Evolutionary conservation across 208 protist species (phyloP), one percentile per base, ranked within the genome.

Genomic region (Trypanosomatidae sp.): DNA sequence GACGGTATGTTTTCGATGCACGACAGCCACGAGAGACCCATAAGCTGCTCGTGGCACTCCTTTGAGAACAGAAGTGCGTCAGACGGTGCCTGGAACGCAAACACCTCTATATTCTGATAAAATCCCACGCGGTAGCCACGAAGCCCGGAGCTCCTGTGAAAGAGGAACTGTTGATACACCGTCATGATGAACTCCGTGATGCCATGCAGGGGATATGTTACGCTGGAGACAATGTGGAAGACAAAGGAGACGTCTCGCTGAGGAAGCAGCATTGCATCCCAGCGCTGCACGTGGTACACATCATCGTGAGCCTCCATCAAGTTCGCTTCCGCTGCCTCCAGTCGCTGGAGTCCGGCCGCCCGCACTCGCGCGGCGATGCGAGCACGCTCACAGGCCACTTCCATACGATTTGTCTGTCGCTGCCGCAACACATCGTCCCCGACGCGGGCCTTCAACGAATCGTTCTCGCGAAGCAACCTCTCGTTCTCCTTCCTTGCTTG

Each of bases 291-390:
- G 72, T 89, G 84, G 66, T 93, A 94, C 2, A 91, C 25, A 72
- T 97, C 92, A 66, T 97, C 92, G 81, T 97, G 89, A 1, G 88
- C 76, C 53, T 92, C 92, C 89, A 97, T 93, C 44, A 95, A 73
- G 43, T 83, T 81, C 1, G 73, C 84, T 69, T 97, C 90, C 50
- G 87, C 82, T 3, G 64, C 68, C 72, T 97, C 92, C 13, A 97
- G 79, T 36, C 90, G 84, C 39, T 79, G 75, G n/a, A 77, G 76
- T 8, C 92, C 92, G 2, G 88, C 86, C 0, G 80, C 47, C 13
- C 92, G 90, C 43, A 93, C 88, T 0, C 71, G 77, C 3, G 87
- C 70, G 0, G 86, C 87, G 19, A 87, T 84, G 39, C 81, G 80
- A 3, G 83, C 69, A 33, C 80, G 81, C 73, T 91, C 84, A 47